Conservation (phyloP, 1,139 yeast species). For the Candida labiduridarum region DNA sequence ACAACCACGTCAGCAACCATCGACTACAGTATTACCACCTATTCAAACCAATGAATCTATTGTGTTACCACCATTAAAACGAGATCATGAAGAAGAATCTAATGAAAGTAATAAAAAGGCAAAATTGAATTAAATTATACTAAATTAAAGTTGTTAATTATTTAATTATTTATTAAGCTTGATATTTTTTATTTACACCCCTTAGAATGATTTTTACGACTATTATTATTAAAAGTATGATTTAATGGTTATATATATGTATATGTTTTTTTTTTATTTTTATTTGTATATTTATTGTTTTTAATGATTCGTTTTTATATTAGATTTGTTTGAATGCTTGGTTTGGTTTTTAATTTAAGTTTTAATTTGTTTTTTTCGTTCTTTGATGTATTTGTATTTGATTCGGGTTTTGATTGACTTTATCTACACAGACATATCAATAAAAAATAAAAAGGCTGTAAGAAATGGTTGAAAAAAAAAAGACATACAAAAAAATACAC, state of each 20-base stretch:
- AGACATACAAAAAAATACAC: too few relatives aligned
- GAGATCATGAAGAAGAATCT: conserved; percentile 24
- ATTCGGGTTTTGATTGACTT: too few relatives aligned
- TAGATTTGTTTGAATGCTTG: neutral
- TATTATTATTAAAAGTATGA: neutral
- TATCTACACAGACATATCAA: neutral
- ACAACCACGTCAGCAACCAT: neutral
- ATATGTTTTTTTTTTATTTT: conserved; percentile 4
- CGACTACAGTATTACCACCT: conserved; percentile 12
- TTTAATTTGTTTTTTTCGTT: too few relatives aligned
- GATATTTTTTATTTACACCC: neutral
- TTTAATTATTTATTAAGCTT: neutral
- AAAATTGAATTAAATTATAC: conserved; percentile 10
- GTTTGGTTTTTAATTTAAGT: neutral
- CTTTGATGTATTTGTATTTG: too few relatives aligned
- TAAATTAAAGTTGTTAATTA: neutral
- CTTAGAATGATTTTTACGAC: neutral
- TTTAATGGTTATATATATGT: neutral
- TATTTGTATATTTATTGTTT: neutral
- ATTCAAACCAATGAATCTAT: conserved; percentile 11
- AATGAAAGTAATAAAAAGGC: conserved; percentile 15
- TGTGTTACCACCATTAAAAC: conserved; percentile 26
- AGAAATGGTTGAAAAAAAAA: too few relatives aligned
- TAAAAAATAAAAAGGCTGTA: too few relatives aligned
- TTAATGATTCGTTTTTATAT: neutral